phyloP scores from a whole-genome alignment of 176 grass and related monocot species.

The Cymbopogon citratus region DNA sequence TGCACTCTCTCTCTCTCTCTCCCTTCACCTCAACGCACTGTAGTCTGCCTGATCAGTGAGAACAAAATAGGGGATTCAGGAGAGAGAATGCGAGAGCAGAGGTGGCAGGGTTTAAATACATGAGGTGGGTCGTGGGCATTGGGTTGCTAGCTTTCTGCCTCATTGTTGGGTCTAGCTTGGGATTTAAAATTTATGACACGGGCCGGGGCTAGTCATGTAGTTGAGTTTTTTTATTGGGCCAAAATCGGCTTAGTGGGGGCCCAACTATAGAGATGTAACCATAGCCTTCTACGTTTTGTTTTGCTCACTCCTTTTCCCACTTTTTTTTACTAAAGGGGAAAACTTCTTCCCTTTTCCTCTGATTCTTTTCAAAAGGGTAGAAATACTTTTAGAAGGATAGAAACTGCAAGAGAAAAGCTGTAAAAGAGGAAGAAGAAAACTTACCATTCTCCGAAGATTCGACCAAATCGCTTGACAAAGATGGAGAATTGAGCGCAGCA shows the following conservation, averaged over 20 bases:
- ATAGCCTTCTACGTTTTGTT: background rate
- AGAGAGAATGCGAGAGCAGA: background rate
- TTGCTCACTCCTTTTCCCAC: background rate
- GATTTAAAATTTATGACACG: constrained; percentile 19
- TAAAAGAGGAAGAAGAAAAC: background rate
- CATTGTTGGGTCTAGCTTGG: background rate
- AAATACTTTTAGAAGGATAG: background rate
- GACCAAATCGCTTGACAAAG: rapidly evolving
- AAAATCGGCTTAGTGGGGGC: background rate
- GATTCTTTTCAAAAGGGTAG: rapidly evolving
- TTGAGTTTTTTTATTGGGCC: background rate
- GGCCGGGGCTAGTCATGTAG: background rate
- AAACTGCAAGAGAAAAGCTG: background rate
- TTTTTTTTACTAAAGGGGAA: background rate
- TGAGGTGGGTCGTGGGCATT: background rate
- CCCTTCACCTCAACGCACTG: background rate
- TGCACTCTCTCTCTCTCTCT: background rate
- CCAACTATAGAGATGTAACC: background rate
- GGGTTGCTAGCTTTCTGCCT: background rate
- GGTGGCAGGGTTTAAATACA: background rate
- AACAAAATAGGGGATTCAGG: background rate
- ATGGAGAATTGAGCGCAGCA: no score
- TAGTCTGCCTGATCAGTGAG: background rate
- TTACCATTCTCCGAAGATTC: background rate
- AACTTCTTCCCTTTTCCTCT: background rate